A percentile compares a stretch with the other conserved stretches of the same genome.
These are phyloP conservation scores for Fusarium brachygibbosum DNA, from an alignment of 2,329 filamentous ascomycete species.

Conservation along the genomic window DNA sequence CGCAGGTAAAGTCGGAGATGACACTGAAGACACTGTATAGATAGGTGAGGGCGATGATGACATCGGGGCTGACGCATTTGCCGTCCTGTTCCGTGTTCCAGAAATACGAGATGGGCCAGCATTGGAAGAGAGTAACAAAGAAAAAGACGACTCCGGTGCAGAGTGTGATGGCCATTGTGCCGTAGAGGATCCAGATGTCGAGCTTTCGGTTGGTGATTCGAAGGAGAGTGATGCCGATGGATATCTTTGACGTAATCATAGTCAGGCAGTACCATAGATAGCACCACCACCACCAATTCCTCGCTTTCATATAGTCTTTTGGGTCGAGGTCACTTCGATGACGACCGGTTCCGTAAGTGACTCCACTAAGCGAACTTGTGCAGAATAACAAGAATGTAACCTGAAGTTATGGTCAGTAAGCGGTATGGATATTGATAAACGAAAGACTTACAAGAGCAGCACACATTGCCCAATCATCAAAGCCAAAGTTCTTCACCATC, in stretches of 20 bases:
- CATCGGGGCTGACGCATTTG: slow-evolving; percentile 55
- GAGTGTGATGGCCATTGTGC: slow-evolving; percentile 54
- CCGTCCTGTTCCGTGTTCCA: slow-evolving; percentile 56
- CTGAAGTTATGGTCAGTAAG: slow-evolving; percentile 35
- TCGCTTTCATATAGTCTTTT: slow-evolving; percentile 49
- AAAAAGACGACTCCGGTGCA: slow-evolving; percentile 57
- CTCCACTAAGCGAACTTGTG: slow-evolving; percentile 53
- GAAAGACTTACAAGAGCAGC: slow-evolving; percentile 50
- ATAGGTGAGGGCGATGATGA: slow-evolving; percentile 66
- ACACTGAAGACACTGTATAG: slow-evolving; percentile 65
- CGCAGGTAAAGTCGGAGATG: slow-evolving; percentile 65
- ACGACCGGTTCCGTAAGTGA: slow-evolving; percentile 58
- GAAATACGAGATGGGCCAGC: slow-evolving; percentile 57
- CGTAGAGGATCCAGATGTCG: slow-evolving; percentile 55
- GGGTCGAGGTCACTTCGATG: slow-evolving; percentile 52
- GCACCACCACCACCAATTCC: slow-evolving; percentile 58
- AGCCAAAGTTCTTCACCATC: slow-evolving; percentile 56
- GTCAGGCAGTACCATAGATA: slow-evolving; percentile 55
- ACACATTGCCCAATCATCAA: slow-evolving; percentile 58
- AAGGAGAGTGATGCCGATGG: slow-evolving; percentile 59
- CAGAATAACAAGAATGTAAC: slow-evolving; percentile 55
- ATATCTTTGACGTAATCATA: slow-evolving; percentile 58
- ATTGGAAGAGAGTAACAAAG: slow-evolving; percentile 59
- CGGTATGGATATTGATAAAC: no score
- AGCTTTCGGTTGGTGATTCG: slow-evolving; percentile 55